phyloP scores from a whole-genome alignment of 306 rosid genomes.

The Sphenostylis stenocarpa region DNA sequence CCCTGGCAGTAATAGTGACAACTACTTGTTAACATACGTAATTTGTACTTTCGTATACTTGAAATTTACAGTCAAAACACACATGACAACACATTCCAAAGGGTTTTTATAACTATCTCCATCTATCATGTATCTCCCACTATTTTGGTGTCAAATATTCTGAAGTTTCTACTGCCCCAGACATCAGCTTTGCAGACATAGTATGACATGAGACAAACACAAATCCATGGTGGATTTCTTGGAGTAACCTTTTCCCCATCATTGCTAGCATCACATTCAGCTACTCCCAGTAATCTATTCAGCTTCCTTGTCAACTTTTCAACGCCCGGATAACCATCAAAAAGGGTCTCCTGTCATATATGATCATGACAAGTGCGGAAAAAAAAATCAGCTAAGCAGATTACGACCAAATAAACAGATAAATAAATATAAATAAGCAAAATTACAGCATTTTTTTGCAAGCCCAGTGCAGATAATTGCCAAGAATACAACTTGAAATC shows the following conservation, averaged over 20 bases:
- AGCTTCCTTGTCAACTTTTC: conserved; percentile 39
- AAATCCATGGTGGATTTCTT: conserved; percentile 81
- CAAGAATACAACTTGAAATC: neutral
- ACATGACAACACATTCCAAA: no score
- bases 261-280: neutral
- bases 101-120: no score
- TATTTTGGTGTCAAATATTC: conserved; percentile 54
- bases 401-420: neutral
- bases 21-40: no score
- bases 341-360: conserved; percentile 49
- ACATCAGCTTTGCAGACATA: conserved; percentile 23
- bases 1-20: no score
- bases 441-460: neutral
- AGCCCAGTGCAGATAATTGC: neutral
- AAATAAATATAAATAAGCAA: neutral
- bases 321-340: conserved; percentile 43
- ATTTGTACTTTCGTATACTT: neutral
- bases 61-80: neutral
- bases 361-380: neutral
- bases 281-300: conserved; percentile 54
- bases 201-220: conserved; percentile 54
- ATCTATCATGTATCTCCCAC: conserved; percentile 8
- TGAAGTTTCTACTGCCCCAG: conserved; percentile 40
- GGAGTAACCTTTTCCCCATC: conserved; percentile 7
- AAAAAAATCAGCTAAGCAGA: neutral